phyloP scores from a whole-genome alignment of 306 rosid species.

The Begonia loranthoides region DNA sequence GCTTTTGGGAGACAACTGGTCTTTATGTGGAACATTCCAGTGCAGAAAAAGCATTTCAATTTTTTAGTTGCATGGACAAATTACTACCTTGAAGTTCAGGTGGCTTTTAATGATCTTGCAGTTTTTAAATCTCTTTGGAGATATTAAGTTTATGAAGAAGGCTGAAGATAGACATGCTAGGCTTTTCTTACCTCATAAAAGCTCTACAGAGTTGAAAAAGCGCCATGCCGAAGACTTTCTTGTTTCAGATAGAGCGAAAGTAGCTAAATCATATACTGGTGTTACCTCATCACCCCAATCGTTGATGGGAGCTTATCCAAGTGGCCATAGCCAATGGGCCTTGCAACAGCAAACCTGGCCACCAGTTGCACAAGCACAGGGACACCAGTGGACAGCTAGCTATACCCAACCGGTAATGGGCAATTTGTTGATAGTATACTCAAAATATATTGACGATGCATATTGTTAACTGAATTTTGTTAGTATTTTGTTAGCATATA shows the following conservation, averaged over 20 bases:
- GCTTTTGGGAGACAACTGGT: no score
- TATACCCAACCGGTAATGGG: conserved; percentile 70
- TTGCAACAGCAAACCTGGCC: conserved; percentile 96
- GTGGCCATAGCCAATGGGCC: conserved; percentile 74
- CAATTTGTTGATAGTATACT: neutral
- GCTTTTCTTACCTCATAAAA: conserved; percentile 70
- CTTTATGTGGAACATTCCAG: no score
- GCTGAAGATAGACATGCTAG: conserved; percentile 91
- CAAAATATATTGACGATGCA: neutral
- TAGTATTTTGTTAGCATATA: neutral
- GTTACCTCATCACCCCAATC: conserved; percentile 79
- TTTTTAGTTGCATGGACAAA: no score
- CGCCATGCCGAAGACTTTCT: conserved; percentile 92
- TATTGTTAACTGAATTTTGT: neutral
- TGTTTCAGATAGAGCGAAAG: conserved; percentile 73
- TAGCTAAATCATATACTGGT: conserved; percentile 52
- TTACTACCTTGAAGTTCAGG: no score
- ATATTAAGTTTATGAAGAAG: conserved; percentile 70
- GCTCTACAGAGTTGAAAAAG: conserved; percentile 79
- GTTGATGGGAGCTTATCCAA: conserved; percentile 66
- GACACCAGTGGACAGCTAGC: conserved; percentile 92
- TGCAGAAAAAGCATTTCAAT: no score
- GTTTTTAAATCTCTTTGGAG: conserved; percentile 94
- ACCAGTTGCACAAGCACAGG: conserved; percentile 72
- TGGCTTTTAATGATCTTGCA: conserved; percentile 19